These are phyloP conservation scores for Angophora floribunda DNA, from an alignment of 345 rosid species.

Conservation along the genomic window DNA sequence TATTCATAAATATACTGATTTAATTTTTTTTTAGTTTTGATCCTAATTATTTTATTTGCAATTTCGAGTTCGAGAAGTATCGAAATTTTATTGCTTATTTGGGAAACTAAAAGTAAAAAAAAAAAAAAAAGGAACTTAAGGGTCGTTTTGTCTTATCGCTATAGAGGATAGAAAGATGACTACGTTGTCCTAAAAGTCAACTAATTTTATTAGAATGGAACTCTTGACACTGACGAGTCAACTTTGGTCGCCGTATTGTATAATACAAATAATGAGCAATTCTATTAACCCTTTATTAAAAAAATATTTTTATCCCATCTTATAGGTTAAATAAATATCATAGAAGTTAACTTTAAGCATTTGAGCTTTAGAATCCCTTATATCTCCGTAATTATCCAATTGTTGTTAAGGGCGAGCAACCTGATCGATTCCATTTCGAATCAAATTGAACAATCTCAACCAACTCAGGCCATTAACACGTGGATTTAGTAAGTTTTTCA, in stretches of 20 bases:
- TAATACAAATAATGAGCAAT: not conserved
- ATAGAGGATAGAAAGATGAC: not conserved
- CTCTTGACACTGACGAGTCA: not conserved
- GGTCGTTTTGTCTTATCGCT: not conserved
- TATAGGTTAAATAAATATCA: not conserved
- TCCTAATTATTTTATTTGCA: not conserved
- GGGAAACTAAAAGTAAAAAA: not conserved
- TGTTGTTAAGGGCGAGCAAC: not conserved
- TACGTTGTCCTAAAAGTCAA: not conserved
- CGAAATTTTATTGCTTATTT: not conserved
- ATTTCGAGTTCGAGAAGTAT: not conserved
- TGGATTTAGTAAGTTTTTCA: accelerated
- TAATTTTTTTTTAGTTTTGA: too few relatives aligned
- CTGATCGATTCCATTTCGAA: accelerated
- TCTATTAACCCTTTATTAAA: not conserved
- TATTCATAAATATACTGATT: too few relatives aligned
- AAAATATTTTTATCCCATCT: not conserved
- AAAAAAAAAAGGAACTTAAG: not conserved
- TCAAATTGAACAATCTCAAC: not conserved
- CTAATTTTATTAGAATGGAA: not conserved
- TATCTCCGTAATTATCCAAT: not conserved
- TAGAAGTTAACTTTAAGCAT: not conserved
- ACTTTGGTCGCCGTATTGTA: not conserved
- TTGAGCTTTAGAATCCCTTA: not conserved
- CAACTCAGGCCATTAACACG: accelerated